Evolutionary conservation across 176 grass and related monocot species (phyloP).

Genomic region (Alloteropsis semialata): DNA sequence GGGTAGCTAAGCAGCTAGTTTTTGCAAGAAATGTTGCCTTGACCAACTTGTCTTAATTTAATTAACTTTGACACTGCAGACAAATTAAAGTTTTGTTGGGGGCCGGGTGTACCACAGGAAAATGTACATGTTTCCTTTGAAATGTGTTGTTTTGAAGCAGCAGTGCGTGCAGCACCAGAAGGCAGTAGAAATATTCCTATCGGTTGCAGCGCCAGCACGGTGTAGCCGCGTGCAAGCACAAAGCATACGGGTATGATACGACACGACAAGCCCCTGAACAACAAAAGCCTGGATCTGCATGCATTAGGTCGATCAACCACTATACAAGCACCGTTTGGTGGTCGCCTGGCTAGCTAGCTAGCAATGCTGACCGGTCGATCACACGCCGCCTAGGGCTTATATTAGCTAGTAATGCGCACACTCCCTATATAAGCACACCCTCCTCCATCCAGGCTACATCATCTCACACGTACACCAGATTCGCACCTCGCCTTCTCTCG

Average conservation of each 20-base stretch:
- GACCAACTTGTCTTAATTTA: neutral
- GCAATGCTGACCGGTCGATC: conserved; percentile 1
- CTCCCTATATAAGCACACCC: conserved; percentile 23
- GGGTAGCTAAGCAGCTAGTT: neutral
- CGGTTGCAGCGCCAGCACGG: no score
- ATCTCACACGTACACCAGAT: no score
- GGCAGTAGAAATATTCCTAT: no score
- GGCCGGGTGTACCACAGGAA: no score
- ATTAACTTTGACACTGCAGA: no score
- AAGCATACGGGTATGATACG: no score
- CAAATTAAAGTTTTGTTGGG: no score
- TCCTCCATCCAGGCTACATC: neutral
- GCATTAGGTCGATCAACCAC: conserved; percentile 2
- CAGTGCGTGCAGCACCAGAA: no score
- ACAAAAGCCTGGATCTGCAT: neutral
- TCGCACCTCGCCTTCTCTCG: no score
- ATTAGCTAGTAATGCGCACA: neutral
- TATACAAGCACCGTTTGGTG: conserved; percentile 36
- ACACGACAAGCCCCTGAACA: conserved; percentile 16
- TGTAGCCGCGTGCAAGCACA: no score
- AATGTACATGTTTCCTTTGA: no score
- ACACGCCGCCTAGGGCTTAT: neutral
- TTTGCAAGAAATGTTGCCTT: neutral
- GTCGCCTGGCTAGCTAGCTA: neutral
- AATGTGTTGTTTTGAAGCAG: no score